Evolutionary conservation across 2,329 filamentous ascomycete species (phyloP), one percentile per base, ranked within the genome.

Genomic region (Sclerotinia borealis): DNA sequence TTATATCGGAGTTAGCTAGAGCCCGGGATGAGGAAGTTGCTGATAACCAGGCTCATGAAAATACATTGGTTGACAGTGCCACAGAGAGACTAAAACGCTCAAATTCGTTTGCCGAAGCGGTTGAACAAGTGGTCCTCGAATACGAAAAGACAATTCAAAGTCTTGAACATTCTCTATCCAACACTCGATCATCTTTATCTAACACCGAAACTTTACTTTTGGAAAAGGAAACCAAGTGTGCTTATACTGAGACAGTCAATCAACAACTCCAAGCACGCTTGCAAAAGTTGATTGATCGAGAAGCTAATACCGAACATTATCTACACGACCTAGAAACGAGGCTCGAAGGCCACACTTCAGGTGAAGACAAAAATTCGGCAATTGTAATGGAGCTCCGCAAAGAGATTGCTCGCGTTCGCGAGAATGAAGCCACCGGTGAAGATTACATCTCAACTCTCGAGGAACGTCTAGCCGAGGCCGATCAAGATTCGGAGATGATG

Each of bases 71-170:
- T 61, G 92, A 93, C 73, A 91, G 81, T 69, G 91, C 92, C 0
- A 88, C 92, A 29, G 93, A 97, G 74, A 85, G 95, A 60, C 79
- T 98, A 68, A 96, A 97, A 74, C 88, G 95, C 47, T 99, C 96
- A 22, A 96, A 96, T 74, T 96, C 91, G 0, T 98, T 99, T 74
- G 93, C 93, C 1, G 90, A 96, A 74, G 93, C 93, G 34, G 93
- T 99, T 25, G 95, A 99, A 72, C 91, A 96, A 73, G 92, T 99
- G 27, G 92, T 99, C 3, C 80, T 98, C 55, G 95, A 99, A 77
- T 99, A 99, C 74, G 96, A 99, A 76, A 98, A 96, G 81, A 99
- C 96, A 0, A 99, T 99, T 56, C 93, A 98, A 75, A 89, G 86
- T 60, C 83, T 99, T 19, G 95, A 99, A 76, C 87, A 92, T 58